Percentiles rank a stretch among this genome's conserved stretches.
Evolutionary conservation across 2,329 filamentous ascomycete species (phyloP).

Genomic region (Microthyrium microscopicum): DNA sequence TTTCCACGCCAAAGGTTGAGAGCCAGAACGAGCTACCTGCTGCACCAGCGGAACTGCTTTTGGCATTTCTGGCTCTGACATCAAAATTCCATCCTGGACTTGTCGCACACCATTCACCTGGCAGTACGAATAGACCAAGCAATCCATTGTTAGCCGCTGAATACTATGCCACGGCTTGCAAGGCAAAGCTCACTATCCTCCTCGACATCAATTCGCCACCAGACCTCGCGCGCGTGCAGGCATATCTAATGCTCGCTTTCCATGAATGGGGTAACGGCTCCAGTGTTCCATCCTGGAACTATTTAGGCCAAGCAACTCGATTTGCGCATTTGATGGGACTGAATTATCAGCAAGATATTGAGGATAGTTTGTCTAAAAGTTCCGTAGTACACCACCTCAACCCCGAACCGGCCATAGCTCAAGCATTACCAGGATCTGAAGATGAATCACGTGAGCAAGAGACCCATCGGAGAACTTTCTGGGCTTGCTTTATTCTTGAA

Average conservation of each 20-base stretch:
- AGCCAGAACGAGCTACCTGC: constrained; percentile 23
- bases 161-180: constrained; percentile 45
- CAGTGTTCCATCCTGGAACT: constrained; percentile 48
- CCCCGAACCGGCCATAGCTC: constrained; percentile 9
- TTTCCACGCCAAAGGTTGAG: constrained; percentile 17
- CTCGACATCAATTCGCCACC: constrained; percentile 32
- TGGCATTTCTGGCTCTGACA: constrained; percentile 53
- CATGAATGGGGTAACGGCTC: constrained; percentile 55
- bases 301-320: constrained; percentile 41
- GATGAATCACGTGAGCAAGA: constrained; percentile 42
- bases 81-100: constrained; percentile 49
- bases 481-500: constrained; percentile 58
- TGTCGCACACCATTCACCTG: constrained; percentile 37
- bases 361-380: too few relatives aligned
- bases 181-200: constrained; percentile 33
- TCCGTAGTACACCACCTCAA: too few relatives aligned
- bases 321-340: constrained; percentile 46
- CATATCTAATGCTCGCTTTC: constrained; percentile 52
- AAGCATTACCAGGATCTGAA: constrained; percentile 10
- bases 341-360: constrained; percentile 36
- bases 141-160: constrained; percentile 44
- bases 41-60: constrained; percentile 39
- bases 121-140: constrained; percentile 24
- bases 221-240: constrained; percentile 48
- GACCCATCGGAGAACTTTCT: constrained; percentile 52